phyloP scores from a whole-genome alignment of 257 asterid species.

The Petrea volubilis region DNA sequence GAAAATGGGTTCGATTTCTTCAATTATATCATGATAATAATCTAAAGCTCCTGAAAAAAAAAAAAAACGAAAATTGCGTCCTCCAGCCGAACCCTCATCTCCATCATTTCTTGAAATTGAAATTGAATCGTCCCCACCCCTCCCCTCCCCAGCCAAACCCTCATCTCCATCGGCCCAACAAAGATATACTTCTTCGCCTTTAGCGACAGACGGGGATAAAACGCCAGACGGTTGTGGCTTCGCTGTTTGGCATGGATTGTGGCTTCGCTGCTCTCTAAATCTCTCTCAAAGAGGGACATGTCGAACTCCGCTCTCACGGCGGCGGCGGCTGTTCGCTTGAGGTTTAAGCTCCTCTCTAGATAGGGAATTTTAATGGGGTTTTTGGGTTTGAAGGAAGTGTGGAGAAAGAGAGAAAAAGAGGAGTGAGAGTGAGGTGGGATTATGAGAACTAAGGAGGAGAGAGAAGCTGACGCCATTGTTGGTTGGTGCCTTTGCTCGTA shows the following conservation, averaged over 20 bases:
- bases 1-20: slow-evolving; percentile 45
- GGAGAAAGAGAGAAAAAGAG: slow-evolving; percentile 12
- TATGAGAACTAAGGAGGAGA: slow-evolving; percentile 35
- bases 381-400: slow-evolving; percentile 15
- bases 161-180: no score
- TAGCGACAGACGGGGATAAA: no score
- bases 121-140: no score
- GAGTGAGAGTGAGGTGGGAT: neutral
- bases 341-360: slow-evolving; percentile 1
- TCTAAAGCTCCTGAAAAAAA: no score
- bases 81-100: no score
- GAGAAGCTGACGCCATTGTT: slow-evolving; percentile 46
- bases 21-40: no score
- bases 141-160: no score
- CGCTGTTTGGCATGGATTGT: no score
- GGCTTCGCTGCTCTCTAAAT: slow-evolving; percentile 50
- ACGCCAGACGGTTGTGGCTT: no score
- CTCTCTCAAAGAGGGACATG: slow-evolving; percentile 67
- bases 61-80: no score
- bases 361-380: slow-evolving; percentile 15
- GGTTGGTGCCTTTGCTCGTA: slow-evolving; percentile 9
- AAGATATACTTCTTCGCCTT: no score
- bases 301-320: slow-evolving; percentile 48
- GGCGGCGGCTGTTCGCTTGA: neutral
- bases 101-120: no score